Base-by-base conservation (phyloP, 2,329 filamentous ascomycete species). In the Fusarium oligoseptatum region DNA sequence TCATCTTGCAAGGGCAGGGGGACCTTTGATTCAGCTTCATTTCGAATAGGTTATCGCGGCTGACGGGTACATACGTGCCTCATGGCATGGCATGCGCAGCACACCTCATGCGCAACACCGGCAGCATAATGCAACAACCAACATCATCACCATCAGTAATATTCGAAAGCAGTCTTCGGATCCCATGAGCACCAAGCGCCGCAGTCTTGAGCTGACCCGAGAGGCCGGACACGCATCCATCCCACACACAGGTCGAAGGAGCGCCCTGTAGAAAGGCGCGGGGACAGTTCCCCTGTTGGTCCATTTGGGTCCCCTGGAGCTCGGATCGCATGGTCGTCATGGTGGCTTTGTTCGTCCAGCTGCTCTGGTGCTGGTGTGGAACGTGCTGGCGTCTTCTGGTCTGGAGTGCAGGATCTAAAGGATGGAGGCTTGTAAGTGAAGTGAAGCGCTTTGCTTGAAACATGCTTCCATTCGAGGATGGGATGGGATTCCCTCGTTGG, bases 1-100 rank as follows among this genome's bases (percentile, higher is more conserved):
- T 77, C 64, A 70, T 58, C 48, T 63, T 68, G 68, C 76, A 78
- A 65, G 76, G 76, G 64, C 76, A 67, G 61, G 74, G 74, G 62
- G 39, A 29, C 41, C 64, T 61, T 66, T 39, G 60, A 29, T 36
- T 58, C 34, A 50, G 24, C 36, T 29, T 62, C 56, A 43, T 52
- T 52, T 52, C 48, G 17, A 52, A 62, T 34, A 41, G 50, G 29
- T 29, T 55, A 41, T 56, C 34, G 61, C 61, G 48, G 41, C 63
- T 37, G 48, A 50, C 27, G 48, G 48, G 24, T 32, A 52, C n/a
- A 4, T 20, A 43, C 24, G 48, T 52, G 48, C 48, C 48, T 27
- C 22, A 37, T 45, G 43, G 36, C 36, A 37, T 50, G 45, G 17
- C 8, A 22, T 66, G 24, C 24, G 24, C 4, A 24, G 24, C 24